Percentiles rank a stretch among this genome's conserved stretches.
Evolutionary conservation across 164 flowering plant genomes (phyloP).

Genomic region (Chimonanthus praecox): DNA sequence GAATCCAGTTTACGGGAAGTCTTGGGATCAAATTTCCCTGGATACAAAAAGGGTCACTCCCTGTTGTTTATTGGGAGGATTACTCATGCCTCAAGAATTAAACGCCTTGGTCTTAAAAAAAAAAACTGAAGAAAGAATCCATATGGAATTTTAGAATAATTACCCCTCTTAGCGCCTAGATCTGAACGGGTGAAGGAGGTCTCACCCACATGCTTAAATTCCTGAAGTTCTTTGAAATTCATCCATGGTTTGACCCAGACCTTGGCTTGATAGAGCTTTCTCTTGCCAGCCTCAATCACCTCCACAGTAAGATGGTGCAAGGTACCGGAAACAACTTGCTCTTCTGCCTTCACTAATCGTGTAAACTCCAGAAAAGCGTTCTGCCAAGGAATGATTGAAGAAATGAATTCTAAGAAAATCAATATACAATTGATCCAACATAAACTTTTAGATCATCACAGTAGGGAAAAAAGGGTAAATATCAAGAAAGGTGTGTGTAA

Average conservation of each 20-base stretch:
- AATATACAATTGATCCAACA: no score
- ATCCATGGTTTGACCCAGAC: slow-evolving; percentile 79
- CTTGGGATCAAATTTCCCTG: no score
- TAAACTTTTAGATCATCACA: no score
- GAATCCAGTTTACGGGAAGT: no score
- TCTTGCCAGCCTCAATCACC: slow-evolving; percentile 59
- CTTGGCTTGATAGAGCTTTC: slow-evolving; percentile 63
- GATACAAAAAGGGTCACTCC: no score
- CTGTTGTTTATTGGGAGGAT: no score
- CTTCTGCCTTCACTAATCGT: slow-evolving; percentile 59
- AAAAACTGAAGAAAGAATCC: no score
- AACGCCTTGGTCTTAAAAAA: no score
- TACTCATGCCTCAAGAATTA: no score
- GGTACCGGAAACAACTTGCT: slow-evolving; percentile 70
- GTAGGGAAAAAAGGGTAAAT: no score
- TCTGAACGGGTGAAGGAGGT: slow-evolving; percentile 46
- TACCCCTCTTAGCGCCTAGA: slow-evolving; percentile 55
- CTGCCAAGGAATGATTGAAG: slow-evolving; percentile 18
- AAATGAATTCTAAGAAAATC: no score
- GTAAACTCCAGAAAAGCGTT: slow-evolving; percentile 54
- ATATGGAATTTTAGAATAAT: not conserved
- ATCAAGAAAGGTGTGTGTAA: no score
- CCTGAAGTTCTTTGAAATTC: slow-evolving; percentile 66
- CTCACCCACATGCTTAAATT: slow-evolving; percentile 54
- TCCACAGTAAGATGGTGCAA: slow-evolving; percentile 63